Conservation (phyloP, 768 basidiomycete species). For the Suillus luteus region DNA sequence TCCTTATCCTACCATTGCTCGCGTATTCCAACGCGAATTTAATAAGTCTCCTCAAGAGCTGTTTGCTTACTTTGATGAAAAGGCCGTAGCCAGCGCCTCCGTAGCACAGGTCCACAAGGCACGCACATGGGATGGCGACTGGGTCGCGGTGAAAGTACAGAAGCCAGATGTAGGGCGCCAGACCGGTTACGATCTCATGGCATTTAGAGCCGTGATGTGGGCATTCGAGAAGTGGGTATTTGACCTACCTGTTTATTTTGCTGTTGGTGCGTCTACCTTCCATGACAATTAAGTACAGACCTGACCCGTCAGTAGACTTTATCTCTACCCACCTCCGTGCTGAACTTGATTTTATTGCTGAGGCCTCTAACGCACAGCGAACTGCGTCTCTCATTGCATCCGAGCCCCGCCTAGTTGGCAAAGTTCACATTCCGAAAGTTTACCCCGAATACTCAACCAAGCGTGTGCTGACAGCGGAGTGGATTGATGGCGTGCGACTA, state of each 20-base stretch:
- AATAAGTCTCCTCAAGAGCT: constrained; percentile 69
- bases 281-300: constrained; percentile 1
- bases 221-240: constrained; percentile 79
- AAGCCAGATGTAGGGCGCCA: constrained; percentile 87
- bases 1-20: constrained; percentile 64
- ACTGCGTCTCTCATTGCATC: constrained; percentile 68
- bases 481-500: constrained; percentile 77
- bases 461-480: constrained; percentile 82
- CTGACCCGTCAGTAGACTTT: constrained; percentile 50
- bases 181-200: constrained; percentile 81
- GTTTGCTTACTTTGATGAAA: constrained; percentile 76
- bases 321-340: constrained; percentile 78
- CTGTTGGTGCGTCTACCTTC: constrained; percentile 55
- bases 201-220: constrained; percentile 76
- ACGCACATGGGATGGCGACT: constrained; percentile 48
- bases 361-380: constrained; percentile 73
- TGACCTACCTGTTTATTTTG: constrained; percentile 81
- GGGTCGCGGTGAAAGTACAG: constrained; percentile 94
- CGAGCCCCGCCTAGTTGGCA: constrained; percentile 69
- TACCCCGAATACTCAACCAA: constrained; percentile 72
- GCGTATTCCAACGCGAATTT: constrained; percentile 71
- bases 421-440: constrained; percentile 79
- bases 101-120: constrained; percentile 93
- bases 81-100: constrained; percentile 83
- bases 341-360: constrained; percentile 81